Evolutionary conservation across 257 asterid genomes (phyloP).

Genomic region (Capsicum rhomboideum): DNA sequence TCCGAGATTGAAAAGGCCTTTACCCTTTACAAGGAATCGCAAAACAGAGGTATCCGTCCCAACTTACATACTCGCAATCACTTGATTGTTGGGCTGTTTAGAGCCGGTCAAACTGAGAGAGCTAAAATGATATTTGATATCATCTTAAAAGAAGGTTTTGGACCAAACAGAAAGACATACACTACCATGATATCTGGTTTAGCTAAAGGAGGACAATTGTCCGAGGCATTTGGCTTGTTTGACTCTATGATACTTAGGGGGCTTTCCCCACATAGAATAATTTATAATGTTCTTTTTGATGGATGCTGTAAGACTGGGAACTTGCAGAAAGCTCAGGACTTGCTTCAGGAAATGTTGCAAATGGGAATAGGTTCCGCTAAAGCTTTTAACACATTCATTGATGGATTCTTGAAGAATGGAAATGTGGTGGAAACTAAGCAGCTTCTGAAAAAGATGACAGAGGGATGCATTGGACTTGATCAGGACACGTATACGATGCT

Average conservation of each 20-base stretch:
- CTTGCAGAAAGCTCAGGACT: conserved; percentile 6
- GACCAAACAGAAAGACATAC: not conserved
- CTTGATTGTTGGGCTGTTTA: not conserved
- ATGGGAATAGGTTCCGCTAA: not conserved
- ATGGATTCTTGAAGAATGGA: not conserved
- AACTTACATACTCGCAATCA: not conserved
- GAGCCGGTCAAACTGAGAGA: not conserved
- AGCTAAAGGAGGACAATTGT: not conserved
- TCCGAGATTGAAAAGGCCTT: not conserved
- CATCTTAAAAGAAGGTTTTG: not conserved
- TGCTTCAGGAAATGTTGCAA: conserved; percentile 8
- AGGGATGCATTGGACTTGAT: not conserved
- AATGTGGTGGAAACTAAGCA: not conserved
- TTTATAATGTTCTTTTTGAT: not conserved
- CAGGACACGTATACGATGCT: not conserved
- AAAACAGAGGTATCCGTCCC: not conserved
- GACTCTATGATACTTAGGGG: not conserved
- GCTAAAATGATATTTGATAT: not conserved
- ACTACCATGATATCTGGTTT: not conserved
- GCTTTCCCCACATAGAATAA: not conserved
- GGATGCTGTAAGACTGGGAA: conserved; percentile 13
- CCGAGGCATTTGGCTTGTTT: conserved; percentile 6
- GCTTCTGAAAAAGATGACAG: not conserved
- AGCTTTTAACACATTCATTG: not conserved
- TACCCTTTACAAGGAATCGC: not conserved